Evolutionary conservation across 306 rosid species (phyloP), one percentile per base, ranked within the genome.

Genomic region (Dryas alaskensis): DNA sequence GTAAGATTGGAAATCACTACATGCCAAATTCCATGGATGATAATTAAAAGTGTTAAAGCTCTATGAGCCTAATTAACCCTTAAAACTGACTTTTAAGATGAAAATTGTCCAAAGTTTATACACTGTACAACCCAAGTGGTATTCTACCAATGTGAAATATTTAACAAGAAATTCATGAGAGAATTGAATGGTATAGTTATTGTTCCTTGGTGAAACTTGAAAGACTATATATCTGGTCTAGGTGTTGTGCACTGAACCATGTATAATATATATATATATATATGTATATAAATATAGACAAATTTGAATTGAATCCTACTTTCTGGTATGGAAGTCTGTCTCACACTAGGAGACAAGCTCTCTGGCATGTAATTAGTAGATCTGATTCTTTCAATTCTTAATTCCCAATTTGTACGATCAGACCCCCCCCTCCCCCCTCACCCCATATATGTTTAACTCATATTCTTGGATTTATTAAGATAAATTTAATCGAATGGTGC

Each of bases 341-440:
- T 88, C 81, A 73, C 78, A 73, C 74, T 60, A 69, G 84, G 93
- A 82, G 90, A 85, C 96, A 88, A 67, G 22, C 78, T 39, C 57
- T 72, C 86, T 88, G 89, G 93, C 87, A 76, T 83, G 87, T 80
- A 76, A 74, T 80, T 74, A 72, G 80, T 69, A 55, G 27, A 71
- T 78, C 71, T 60, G 79, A 79, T 84, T 79, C 86, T 76, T 70
- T 70, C 63, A 39, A 69, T 73, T 86, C 77, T 73, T 67, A n/a
- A 53, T 47, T 73, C 59, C 47, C 48, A 37, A 31, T 65, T 65
- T 27, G 44, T 55, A 55, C 60, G 61, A 70, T 27, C 53, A 48
- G 53, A n/a, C 2, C 59, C 63, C 65, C 22, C 22, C 22, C 22
- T 22, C 22, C 69, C 6, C 6, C 52, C 37, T 17, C 37, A 31